Conservation (phyloP, 202 grass and related monocot genomes). For the Setaria viridis region DNA sequence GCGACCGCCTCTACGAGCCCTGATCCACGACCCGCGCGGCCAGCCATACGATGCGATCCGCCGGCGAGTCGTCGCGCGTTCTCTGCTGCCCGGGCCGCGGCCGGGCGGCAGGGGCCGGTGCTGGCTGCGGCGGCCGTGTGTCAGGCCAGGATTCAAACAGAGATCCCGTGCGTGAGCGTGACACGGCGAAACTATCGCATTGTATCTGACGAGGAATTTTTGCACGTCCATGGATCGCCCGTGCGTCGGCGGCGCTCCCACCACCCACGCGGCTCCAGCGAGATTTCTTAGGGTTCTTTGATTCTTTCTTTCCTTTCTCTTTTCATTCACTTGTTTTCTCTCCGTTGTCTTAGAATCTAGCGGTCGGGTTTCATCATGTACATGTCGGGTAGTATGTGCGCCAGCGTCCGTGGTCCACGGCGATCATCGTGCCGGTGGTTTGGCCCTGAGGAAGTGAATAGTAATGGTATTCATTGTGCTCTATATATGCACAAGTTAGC, state of each 20-base stretch:
- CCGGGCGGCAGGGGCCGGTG: background rate
- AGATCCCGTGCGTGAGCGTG: background rate
- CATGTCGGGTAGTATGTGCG: background rate
- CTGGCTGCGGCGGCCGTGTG: background rate
- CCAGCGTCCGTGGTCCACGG: constrained; percentile 4
- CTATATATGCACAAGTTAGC: background rate
- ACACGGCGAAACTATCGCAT: background rate
- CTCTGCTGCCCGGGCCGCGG: no score
- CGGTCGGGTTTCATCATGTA: background rate
- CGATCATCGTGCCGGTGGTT: background rate
- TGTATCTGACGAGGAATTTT: background rate
- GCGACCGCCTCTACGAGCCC: constrained; percentile 67
- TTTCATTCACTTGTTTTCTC: background rate
- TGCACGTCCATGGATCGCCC: background rate
- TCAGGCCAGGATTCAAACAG: background rate
- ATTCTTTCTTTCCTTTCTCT: background rate
- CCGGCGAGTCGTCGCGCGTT: no score
- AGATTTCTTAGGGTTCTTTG: background rate
- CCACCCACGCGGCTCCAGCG: background rate
- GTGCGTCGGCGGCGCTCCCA: background rate
- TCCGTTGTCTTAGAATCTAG: background rate
- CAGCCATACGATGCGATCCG: no score
- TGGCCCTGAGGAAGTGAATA: background rate
- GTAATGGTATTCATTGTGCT: background rate
- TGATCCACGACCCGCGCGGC: constrained; percentile 1